A percentile compares a stretch with the other conserved stretches of the same genome.
Evolutionary conservation across 495 filamentous ascomycete species (phyloP).

Genomic region (Halenospora varia): DNA sequence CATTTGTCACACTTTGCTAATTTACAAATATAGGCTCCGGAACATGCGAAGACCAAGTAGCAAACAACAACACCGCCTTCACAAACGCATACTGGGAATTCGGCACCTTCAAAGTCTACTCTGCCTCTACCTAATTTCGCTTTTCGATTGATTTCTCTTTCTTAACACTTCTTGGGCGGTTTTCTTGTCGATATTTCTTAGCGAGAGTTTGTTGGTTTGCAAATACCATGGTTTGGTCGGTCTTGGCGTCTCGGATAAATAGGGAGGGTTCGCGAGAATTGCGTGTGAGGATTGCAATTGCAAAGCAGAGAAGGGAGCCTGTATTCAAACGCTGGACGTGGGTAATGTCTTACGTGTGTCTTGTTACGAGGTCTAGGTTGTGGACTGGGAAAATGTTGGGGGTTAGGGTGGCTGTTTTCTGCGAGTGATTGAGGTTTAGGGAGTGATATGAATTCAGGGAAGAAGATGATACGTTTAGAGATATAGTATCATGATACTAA

Average conservation of each 20-base stretch:
- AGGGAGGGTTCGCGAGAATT: too few relatives aligned
- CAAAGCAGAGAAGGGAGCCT: neutral
- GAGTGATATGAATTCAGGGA: too few relatives aligned
- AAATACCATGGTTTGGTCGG: neutral
- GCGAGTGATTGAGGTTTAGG: too few relatives aligned
- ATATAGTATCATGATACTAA: too few relatives aligned
- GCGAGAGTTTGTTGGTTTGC: neutral
- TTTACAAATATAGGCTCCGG: constrained; percentile 28
- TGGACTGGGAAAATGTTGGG: too few relatives aligned
- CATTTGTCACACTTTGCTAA: neutral
- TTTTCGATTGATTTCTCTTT: neutral
- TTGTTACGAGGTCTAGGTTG: too few relatives aligned
- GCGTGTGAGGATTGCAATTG: too few relatives aligned
- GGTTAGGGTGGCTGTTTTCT: too few relatives aligned
- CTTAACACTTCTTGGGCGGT: neutral
- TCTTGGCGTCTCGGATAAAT: neutral
- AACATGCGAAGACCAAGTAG: constrained; percentile 58
- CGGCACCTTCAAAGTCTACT: constrained; percentile 59
- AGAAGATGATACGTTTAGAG: too few relatives aligned
- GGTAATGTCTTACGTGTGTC: neutral
- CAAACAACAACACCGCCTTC: constrained; percentile 59
- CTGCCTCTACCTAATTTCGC: neutral
- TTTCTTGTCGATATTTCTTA: neutral
- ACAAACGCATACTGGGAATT: constrained; percentile 63
- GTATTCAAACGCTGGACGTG: neutral